Percentiles rank a stretch among this genome's conserved stretches.
Conservation (phyloP, 2,329 filamentous ascomycete genomes). For the Xylariales sp. region DNA sequence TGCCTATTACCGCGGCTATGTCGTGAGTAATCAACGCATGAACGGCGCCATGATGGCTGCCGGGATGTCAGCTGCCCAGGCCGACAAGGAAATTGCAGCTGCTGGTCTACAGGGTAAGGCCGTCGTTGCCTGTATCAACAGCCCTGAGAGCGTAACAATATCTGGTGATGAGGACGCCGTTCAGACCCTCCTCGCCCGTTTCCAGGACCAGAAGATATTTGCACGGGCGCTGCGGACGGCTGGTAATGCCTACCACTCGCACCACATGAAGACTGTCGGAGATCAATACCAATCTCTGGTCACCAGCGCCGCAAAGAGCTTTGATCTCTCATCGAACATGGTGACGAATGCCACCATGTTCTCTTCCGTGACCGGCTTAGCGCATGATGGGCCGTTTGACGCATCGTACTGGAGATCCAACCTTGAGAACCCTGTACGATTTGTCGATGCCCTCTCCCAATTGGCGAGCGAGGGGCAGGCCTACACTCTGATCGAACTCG, state of each 20-base stretch:
- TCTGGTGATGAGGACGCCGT: conserved; percentile 39
- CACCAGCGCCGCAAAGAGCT: too few species aligned
- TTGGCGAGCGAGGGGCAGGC: too few species aligned
- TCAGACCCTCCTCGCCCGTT: conserved; percentile 30
- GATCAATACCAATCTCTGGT: too few species aligned
- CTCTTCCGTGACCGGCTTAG: conserved; percentile 19
- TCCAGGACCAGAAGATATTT: conserved; percentile 39
- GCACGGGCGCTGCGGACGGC: conserved; percentile 39
- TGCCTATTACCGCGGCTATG: conserved; percentile 19
- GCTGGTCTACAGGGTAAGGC: conserved; percentile 19
- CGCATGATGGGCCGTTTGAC: conserved; percentile 3
- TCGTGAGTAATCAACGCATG: conserved; percentile 7
- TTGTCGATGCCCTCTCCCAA: too few species aligned
- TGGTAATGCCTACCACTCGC: conserved; percentile 32
- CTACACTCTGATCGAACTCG: conserved; percentile 17
- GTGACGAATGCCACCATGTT: conserved; percentile 10
- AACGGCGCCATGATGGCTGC: conserved; percentile 26
- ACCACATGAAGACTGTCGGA: conserved; percentile 36
- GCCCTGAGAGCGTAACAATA: conserved; percentile 41
- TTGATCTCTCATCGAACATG: too few species aligned
- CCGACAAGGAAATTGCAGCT: conserved; percentile 18
- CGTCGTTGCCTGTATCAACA: conserved; percentile 32
- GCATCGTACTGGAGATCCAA: conserved; percentile 20
- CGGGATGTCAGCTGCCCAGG: conserved; percentile 18
- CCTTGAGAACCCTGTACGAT: conserved; percentile 16